Conservation (phyloP, 1,139 yeast species). For the Kluyveromyces sp. region DNA sequence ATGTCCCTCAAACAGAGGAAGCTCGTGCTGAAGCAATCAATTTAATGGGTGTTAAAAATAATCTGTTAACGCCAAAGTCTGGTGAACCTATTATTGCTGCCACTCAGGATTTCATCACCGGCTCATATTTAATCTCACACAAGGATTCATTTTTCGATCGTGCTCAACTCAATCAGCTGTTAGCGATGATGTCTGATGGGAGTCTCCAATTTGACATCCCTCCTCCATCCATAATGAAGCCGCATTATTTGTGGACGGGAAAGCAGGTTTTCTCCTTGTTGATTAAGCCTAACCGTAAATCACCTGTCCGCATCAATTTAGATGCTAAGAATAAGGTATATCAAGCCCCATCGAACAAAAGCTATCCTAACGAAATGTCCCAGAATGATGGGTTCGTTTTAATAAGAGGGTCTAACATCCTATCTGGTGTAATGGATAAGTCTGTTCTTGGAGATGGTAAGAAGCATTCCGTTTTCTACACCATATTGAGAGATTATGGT, state of each 20-base stretch:
- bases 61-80: conserved; percentile 88
- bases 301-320: conserved; percentile 78
- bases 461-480: conserved; percentile 92
- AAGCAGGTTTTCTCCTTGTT: conserved; percentile 87
- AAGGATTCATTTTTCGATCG: conserved; percentile 91
- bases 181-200: conserved; percentile 97
- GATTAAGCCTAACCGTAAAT: conserved; percentile 69
- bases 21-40: conserved; percentile 97
- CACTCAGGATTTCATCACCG: conserved; percentile 97
- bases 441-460: conserved; percentile 96
- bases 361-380: conserved; percentile 85
- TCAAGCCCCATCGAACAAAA: conserved; percentile 59
- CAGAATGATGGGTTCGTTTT: conserved; percentile 94
- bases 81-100: conserved; percentile 99
- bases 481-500: conserved; percentile 90
- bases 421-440: conserved; percentile 96
- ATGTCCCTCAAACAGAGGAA: conserved; percentile 98
- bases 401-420: conserved; percentile 80
- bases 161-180: conserved; percentile 71
- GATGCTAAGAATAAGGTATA: conserved; percentile 93
- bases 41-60: conserved; percentile 96
- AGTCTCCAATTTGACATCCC: conserved; percentile 83
- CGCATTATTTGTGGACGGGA: conserved; percentile 91
- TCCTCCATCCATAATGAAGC: conserved; percentile 89
- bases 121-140: conserved; percentile 84